Evolutionary conservation across 1,139 yeast species (phyloP).

Genomic region (Lodderomyces elongisporus): DNA sequence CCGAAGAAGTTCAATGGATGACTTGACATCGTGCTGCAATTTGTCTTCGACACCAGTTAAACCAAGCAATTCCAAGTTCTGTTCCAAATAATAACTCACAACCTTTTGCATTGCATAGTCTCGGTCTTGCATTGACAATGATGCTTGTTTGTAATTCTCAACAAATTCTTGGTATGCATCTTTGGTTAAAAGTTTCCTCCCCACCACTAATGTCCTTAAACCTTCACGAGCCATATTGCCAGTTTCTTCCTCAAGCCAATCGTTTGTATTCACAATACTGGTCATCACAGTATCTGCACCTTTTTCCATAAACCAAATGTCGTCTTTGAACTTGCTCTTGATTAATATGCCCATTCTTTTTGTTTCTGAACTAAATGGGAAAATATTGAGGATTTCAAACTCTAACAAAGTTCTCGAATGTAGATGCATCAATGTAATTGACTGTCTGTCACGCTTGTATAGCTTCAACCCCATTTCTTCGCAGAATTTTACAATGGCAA

Average conservation of each 20-base stretch:
- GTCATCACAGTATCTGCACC: conserved; percentile 98
- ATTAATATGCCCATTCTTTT: conserved; percentile 95
- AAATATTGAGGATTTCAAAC: conserved; percentile 72
- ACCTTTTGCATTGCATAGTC: conserved; percentile 69
- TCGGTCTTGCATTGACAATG: conserved; percentile 72
- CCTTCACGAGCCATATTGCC: conserved; percentile 99
- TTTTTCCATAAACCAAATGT: conserved; percentile 79
- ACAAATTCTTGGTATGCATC: conserved; percentile 60
- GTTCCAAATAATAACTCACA: conserved; percentile 67
- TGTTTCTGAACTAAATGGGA: conserved; percentile 93
- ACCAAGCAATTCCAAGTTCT: conserved; percentile 80
- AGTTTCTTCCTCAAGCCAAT: conserved; percentile 97
- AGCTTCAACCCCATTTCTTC: conserved; percentile 79
- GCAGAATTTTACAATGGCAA: conserved; percentile 92
- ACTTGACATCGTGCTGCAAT: conserved; percentile 83
- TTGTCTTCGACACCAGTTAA: conserved; percentile 97
- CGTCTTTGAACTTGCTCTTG: conserved; percentile 56
- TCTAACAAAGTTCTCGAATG: conserved; percentile 49
- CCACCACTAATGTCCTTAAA: conserved; percentile 87
- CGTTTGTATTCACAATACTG: conserved; percentile 75
- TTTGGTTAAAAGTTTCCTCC: conserved; percentile 61
- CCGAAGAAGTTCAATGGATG: conserved; percentile 84
- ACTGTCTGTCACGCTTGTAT: conserved; percentile 73
- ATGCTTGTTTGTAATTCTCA: conserved; percentile 63
- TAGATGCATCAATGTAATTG: conserved; percentile 62